A percentile compares a stretch with the other conserved stretches of the same genome.
Conservation (phyloP, 306 rosid genomes). For the Dryas drummondii region DNA sequence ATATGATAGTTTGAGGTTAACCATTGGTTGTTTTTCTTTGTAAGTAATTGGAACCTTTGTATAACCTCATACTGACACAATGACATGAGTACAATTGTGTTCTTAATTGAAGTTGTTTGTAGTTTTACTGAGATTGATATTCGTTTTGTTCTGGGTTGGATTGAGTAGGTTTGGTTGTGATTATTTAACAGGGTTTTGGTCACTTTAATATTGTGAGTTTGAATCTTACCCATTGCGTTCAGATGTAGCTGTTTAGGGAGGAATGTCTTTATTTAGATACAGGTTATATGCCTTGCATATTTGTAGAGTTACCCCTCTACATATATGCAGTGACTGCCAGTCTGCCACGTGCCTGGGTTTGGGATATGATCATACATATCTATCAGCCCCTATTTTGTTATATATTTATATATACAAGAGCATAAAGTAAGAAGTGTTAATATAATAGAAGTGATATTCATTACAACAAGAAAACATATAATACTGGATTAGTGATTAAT, state of each 20-base stretch:
- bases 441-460: background rate
- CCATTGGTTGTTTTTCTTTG: no score
- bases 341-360: background rate
- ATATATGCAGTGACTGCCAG: background rate
- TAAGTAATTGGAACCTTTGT: no score
- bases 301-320: background rate
- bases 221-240: background rate
- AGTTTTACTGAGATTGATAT: no score
- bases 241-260: background rate
- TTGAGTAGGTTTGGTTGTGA: no score
- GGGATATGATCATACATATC: background rate
- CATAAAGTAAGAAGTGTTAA: conserved; percentile 1
- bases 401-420: background rate
- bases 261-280: background rate
- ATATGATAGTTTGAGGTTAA: no score
- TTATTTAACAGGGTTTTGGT: background rate
- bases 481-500: conserved; percentile 24
- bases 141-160: no score
- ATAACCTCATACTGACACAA: no score
- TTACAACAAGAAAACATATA: background rate
- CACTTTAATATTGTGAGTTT: background rate
- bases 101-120: no score
- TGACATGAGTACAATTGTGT: no score
- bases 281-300: background rate
- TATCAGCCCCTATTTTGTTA: background rate